These are phyloP conservation scores for Paramecium octaurelia DNA, from an alignment of 73 alveolate genomes.

Conservation along the genomic window DNA sequence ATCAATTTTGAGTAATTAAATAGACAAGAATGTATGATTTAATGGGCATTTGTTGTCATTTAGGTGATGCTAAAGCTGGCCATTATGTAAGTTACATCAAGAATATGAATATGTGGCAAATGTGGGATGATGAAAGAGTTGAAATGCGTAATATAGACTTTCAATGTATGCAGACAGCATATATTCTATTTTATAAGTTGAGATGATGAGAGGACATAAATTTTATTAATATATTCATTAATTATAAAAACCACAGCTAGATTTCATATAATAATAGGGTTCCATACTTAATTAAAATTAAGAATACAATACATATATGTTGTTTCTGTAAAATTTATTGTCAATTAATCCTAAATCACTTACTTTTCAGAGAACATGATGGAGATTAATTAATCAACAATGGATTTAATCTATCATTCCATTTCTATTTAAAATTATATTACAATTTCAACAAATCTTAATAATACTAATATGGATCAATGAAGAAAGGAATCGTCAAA, in stretches of 20 bases:
- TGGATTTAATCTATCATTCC: too few species aligned
- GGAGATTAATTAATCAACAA: too few species aligned
- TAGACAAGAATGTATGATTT: neutral
- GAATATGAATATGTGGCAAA: neutral
- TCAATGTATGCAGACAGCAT: neutral
- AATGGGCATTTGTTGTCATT: neutral
- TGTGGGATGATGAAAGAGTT: slow-evolving; percentile 8
- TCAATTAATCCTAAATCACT: too few species aligned
- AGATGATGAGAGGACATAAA: neutral
- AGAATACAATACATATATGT: too few species aligned
- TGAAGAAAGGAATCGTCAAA: neutral
- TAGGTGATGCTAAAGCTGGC: neutral
- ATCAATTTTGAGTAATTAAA: neutral
- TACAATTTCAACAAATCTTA: too few species aligned
- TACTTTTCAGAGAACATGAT: too few species aligned
- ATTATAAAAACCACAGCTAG: neutral
- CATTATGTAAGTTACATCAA: neutral
- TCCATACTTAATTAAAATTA: too few species aligned
- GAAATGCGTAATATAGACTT: neutral
- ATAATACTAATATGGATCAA: too few species aligned
- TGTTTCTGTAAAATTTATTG: too few species aligned
- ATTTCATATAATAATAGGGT: too few species aligned
- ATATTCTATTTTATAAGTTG: neutral
- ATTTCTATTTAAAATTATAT: too few species aligned
- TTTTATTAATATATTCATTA: neutral